Base-by-base conservation (phyloP, 2,329 filamentous ascomycete genomes). In the Colletotrichum filicis region DNA sequence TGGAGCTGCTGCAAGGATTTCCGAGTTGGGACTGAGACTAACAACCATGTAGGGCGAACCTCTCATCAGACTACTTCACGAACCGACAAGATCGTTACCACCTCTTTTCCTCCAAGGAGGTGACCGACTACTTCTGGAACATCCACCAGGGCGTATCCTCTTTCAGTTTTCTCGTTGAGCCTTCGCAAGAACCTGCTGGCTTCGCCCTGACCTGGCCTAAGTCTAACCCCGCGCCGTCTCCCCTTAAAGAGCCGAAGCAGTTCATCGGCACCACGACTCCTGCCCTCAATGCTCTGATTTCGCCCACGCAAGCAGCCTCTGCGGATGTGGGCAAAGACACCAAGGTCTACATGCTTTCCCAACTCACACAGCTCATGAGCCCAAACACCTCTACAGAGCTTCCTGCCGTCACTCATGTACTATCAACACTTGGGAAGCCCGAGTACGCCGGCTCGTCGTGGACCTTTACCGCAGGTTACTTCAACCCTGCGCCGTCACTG, bases 401-500 rank as follows among this genome's bases (percentile, higher is more conserved):
- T 14, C 95, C 94, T 1, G 93, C 93, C 19, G 85, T 99, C 22
- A 94, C 91, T 0, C 89, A 90, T 58, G 89, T 98, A 52, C 88
- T 98, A 4, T 88, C 89, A 56, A 89, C 89, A 1, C 88, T 98
- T 4, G 88, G 92, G 0, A 84, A 82, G 0, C 88, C 93, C 0
- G 84, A 87, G 6, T 93, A 94, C 77, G 85, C 87, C 11, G 88
- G 90, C 42, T 94, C 93, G 0, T 92, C 91, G 16, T 99, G 97
- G 97, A 97, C 95, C 0, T 98, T 99, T 82, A 98, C 97, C 1
- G 97, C 97, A 0, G 97, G 97, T 65, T 99, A 99, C 85, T 99
- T 99, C 86, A 99, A 99, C 85, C 97, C 97, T 68, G 95, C 95
- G 7, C 93, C 95, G 0, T 91, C 92, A 4, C 90, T 98, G 24